Base-by-base conservation (phyloP, 2,329 filamentous ascomycete species). In the Fusarium odoratissimum region DNA sequence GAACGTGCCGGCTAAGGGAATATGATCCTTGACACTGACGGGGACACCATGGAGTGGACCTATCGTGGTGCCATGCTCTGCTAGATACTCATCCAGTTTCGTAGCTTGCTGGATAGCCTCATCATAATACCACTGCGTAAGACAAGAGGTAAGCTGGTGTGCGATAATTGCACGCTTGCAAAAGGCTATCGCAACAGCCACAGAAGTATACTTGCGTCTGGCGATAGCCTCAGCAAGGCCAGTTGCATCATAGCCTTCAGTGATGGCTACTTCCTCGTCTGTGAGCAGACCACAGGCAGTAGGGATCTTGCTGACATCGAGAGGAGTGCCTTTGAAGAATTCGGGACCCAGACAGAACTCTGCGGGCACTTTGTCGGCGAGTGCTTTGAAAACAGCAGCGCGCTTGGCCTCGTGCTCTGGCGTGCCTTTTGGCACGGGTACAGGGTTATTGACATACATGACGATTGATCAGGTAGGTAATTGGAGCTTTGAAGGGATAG, bases 381-480 rank as follows among this genome's bases (percentile, higher is more conserved):
- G 33, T 28, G 49, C 49, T 54, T 54, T 40, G 23, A 54, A 19
- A 40, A 54, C 7, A 40, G 49, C 0, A 1, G 23, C 49, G 30
- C 49, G 49, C 1, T 54, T 40, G 14, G 49, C 19, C 14, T 54
- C 49, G 14, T 54, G 10, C 19, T 54, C 49, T 28, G 33, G 33
- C 0, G 49, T n/a, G 5, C 49, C 49, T 12, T 16, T 40, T 2
- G 49, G 33, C 5, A 54, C 49, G 2, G 49, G 23, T 0, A 54
- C 49, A 6, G 49, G 49, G 33, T n/a, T 54, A 5, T 54, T 54
- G 49, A 54, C 23, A 7, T 54, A 9, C 49, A 54, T 54, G 17
- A 3, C 10, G 19, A 12, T 52, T 52, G 23, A 16, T 10, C 8
- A 11, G 31, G n/a, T 4, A 0, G 5, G 3, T 11, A 10, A 21